Percentiles rank a stretch among this genome's conserved stretches.
phyloP scores from a whole-genome alignment of 2,329 filamentous ascomycete species.

The Aspergillus viridinutans region DNA sequence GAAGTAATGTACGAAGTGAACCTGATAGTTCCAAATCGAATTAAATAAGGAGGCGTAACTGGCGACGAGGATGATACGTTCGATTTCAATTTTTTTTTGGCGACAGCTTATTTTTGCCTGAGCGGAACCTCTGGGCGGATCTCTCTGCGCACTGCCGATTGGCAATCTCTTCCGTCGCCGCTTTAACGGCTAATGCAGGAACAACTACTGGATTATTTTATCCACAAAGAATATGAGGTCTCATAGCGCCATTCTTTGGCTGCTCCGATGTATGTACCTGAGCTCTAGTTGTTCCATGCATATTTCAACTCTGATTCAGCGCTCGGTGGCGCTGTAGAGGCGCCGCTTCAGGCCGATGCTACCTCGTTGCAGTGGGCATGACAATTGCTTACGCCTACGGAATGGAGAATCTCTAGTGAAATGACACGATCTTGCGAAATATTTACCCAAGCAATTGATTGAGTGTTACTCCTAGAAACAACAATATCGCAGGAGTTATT shows the following conservation, averaged over 20 bases:
- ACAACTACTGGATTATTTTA: neutral
- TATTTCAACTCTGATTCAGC: neutral
- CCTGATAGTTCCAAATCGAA: neutral
- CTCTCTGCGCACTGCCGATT: slow-evolving; percentile 7
- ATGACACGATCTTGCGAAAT: neutral
- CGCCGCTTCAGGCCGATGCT: neutral
- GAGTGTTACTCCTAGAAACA: neutral
- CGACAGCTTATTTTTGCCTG: slow-evolving; percentile 1
- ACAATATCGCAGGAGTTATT: neutral
- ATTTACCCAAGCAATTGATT: neutral
- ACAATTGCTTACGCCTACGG: neutral
- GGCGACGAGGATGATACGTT: neutral
- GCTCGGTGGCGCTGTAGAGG: neutral
- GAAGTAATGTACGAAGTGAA: neutral
- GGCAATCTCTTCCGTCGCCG: neutral
- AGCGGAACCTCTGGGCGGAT: slow-evolving; percentile 6
- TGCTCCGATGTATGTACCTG: neutral
- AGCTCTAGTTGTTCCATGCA: neutral
- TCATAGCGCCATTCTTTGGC: neutral
- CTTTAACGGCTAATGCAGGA: neutral
- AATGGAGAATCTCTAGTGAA: neutral
- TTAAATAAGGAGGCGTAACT: neutral
- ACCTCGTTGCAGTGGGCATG: neutral
- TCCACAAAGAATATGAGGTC: neutral
- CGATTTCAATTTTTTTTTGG: neutral